Evolutionary conservation across 176 grass and related monocot genomes (phyloP), one percentile per base, ranked within the genome.

Genomic region (Dactylis glomerata): DNA sequence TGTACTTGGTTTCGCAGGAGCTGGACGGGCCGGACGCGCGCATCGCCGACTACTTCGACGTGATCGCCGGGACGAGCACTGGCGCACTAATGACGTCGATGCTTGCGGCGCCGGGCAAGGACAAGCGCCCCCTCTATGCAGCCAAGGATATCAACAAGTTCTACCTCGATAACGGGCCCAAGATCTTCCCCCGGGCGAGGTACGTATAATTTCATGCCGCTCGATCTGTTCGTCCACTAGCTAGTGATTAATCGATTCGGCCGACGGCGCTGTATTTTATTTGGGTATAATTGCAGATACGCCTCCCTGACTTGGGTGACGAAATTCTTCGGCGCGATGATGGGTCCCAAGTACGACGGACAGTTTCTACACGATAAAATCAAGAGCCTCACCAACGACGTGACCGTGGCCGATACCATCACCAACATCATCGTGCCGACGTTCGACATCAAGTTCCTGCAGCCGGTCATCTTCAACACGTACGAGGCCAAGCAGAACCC

Each of bases 31-130:
- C 77, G 0, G 86, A 92, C 10, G 91, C 83, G 1, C 71, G 93
- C 47, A 77, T 96, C 24, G 20, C 75, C 33, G 94, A 96, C 76
- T 96, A 96, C 44, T 96, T 96, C 74, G 94, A 96, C 45, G 87
- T 96, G 52, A 79, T 96, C 28, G 89, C 94, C 16, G 91, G 94
- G 77, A 97, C 89, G n/a, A 92, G 89, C 87, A 97, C 91, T 5
- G 91, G 91, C 2, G 94, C 84, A 5, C 86, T 93, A 7, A 7
- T 96, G 51, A 78, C 84, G 41, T 7, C 88, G 15, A 96, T 96
- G 94, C 88, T 93, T n/a, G 19, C 86, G 15, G 83, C 88, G 58
- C 91, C 86, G 8, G 76, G 65, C 72, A 38, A 91, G 1, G 61
- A 93, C 45, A 77, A 47, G 14, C 61, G 93, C 24, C 93, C 93